Conservation (phyloP, 331 rosid genomes). For the Rosa hybrid region DNA sequence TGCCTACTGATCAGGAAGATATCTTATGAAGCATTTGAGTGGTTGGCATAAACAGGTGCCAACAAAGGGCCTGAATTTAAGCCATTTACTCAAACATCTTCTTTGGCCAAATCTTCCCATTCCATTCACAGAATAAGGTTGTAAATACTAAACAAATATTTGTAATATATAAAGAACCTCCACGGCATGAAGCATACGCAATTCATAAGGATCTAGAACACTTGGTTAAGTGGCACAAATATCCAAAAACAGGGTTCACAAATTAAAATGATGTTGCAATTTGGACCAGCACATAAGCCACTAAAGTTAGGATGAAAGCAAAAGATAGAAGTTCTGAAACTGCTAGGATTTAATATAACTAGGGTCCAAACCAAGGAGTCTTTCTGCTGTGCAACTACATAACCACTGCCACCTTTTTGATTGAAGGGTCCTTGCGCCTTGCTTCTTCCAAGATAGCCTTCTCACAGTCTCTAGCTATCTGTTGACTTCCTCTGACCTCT, state of each 20-base stretch:
- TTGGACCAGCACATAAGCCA: not conserved
- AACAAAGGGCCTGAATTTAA: not conserved
- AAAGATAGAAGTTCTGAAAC: not conserved
- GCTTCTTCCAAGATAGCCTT: constrained; percentile 1
- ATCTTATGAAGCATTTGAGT: not conserved
- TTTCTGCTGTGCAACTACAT: constrained; percentile 1
- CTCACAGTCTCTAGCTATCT: not conserved
- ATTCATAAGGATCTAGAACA: not conserved
- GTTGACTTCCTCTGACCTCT: not conserved
- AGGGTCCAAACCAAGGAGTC: not conserved
- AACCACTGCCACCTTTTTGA: not conserved
- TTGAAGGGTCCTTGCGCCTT: not conserved
- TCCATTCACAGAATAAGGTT: not conserved
- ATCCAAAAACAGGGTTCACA: not conserved
- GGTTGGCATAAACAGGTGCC: not conserved
- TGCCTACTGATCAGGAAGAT: not conserved
- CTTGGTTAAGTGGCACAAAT: not conserved
- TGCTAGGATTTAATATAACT: not conserved
- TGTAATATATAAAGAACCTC: not conserved
- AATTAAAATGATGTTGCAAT: not conserved
- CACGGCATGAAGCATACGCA: not conserved
- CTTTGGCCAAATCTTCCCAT: not conserved
- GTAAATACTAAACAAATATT: not conserved
- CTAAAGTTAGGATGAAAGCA: not conserved
- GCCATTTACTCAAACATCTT: not conserved